Base-by-base conservation (phyloP, 306 rosid species). In the Prunus persica region DNA sequence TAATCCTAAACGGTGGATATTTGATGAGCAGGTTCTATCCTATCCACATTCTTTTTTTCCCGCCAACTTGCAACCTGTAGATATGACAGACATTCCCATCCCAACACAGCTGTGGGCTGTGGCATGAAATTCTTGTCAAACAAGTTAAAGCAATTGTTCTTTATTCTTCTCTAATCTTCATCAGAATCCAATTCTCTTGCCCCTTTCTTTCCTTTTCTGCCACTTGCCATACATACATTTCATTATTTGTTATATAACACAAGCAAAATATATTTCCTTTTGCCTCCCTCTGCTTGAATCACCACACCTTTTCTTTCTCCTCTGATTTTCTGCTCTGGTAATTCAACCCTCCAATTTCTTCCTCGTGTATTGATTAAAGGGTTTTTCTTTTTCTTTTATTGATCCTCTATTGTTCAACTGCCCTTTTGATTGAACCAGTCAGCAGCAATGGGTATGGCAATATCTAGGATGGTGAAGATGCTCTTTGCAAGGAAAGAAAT, bases 401-500 rank as follows among this genome's bases (percentile, higher is more conserved):
- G 69, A 30, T 67, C 38, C 25, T 25, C 10, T 62, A 49, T 65
- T 46, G 28, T 56, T 43, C 45, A 58, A 46, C 10, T 41, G 72
- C 47, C n/a, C 47, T 13, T 61, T 61, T 65, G 34, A 64, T 49
- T 71, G 64, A 77, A 76, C 20, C 41, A 73, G 77, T 67, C 72
- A 15, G 79, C 77, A 65, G 81, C 65, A 56, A 93, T 93, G 97
- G 96, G 97, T 6, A 63, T 88, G 83, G 79, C 88, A 14, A 83
- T 93, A 70, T 93, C 98, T 65, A 72, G 97, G 76, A 5, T 93
- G 47, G 75, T 89, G 80, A 87, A 84, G 82, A 28, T 84, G 80
- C 79, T 93, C 19, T 88, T 89, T 78, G 81, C 97, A n/a, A 91
- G 71, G 91, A 93, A 87, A 76, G 97, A 93, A 78, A 93, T 89